These are phyloP conservation scores for Tetrahymena borealis DNA, from an alignment of 73 alveolate genomes.

Conservation along the genomic window DNA sequence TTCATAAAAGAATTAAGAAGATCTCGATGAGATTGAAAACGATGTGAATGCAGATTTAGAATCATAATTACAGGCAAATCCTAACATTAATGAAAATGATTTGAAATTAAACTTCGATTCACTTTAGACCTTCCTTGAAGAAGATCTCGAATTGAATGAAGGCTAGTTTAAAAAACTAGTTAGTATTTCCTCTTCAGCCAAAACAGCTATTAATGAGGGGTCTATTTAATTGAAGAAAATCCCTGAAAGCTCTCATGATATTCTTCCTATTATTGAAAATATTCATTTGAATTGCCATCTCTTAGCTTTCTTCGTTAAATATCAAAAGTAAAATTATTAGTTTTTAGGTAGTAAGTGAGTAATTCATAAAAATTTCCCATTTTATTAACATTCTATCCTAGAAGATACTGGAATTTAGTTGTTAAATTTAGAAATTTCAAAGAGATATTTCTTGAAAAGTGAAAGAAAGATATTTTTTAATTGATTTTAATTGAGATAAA, in stretches of 20 bases:
- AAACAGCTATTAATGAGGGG: background rate
- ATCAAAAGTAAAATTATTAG: background rate
- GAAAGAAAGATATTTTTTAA: background rate
- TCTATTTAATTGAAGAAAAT: background rate
- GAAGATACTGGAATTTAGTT: background rate
- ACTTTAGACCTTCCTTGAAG: background rate
- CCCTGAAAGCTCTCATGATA: background rate
- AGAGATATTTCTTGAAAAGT: background rate
- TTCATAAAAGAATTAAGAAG: background rate
- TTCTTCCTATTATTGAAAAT: background rate
- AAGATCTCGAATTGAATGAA: background rate
- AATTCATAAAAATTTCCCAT: background rate
- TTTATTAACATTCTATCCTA: background rate
- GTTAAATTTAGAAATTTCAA: background rate
- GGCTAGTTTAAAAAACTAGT: background rate
- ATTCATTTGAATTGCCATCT: background rate
- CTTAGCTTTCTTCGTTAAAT: background rate
- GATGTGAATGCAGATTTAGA: background rate
- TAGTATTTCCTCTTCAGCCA: background rate
- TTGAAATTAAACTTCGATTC: background rate
- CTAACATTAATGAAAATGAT: background rate
- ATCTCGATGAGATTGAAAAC: background rate
- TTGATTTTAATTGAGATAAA: no score
- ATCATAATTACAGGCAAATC: background rate
- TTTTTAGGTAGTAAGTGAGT: background rate